Conservation (phyloP, 495 filamentous ascomycete species). For the Eremomyces bilateralis region DNA sequence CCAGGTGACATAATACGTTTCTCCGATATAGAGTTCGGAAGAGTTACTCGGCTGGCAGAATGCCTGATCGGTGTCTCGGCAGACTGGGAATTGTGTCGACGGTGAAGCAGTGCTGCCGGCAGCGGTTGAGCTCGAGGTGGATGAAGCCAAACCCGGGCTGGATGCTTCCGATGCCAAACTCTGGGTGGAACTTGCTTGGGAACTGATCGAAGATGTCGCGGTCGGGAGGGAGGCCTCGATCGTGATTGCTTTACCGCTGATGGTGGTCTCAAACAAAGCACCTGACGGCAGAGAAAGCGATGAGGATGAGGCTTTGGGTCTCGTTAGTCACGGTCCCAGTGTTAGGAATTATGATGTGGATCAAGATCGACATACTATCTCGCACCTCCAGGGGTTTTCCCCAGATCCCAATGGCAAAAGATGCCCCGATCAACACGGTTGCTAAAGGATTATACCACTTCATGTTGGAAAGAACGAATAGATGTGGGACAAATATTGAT, state of each 20-base stretch:
- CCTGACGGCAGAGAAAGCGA: neutral
- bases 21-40: constrained; percentile 18
- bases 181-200: too few species aligned
- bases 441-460: neutral
- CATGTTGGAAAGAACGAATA: neutral
- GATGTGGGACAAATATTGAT: too few species aligned
- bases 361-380: constrained; percentile 11
- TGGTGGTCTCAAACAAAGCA: neutral
- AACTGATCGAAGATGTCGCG: too few species aligned
- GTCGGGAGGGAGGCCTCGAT: neutral
- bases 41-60: constrained; percentile 20
- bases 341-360: neutral
- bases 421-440: neutral
- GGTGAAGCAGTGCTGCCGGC: neutral
- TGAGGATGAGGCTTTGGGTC: constrained; percentile 1
- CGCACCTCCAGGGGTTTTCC: constrained; percentile 11
- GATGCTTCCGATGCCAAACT: constrained; percentile 6
- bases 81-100: neutral
- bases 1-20: constrained; percentile 26
- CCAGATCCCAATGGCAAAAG: neutral
- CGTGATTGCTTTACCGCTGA: neutral
- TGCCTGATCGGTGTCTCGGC: neutral
- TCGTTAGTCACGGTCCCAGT: neutral
- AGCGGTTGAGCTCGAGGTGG: neutral
- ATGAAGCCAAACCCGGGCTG: neutral